Evolutionary conservation across 1,284 basidiomycete genomes (phyloP).

Genomic region (Mycena sp.): DNA sequence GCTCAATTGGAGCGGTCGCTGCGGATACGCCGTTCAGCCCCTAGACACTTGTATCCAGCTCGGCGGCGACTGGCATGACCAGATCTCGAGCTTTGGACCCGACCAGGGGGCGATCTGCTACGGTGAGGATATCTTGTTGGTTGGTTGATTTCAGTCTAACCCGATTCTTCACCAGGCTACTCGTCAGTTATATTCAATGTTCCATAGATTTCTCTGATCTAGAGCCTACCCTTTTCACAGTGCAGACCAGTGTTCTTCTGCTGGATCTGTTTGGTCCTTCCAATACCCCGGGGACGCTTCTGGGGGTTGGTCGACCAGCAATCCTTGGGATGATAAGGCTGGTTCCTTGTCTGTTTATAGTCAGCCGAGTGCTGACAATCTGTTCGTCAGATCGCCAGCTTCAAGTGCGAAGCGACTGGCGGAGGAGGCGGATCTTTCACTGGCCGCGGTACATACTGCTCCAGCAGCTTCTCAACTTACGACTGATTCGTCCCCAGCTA

Average conservation of each 20-base stretch:
- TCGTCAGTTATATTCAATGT: too few species aligned
- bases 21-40: background rate
- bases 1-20: background rate
- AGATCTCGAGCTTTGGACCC: background rate
- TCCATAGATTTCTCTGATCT: background rate
- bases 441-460: too few species aligned
- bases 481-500: background rate
- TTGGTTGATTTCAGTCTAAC: background rate
- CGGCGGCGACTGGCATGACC: background rate
- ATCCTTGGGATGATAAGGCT: background rate
- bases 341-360: background rate
- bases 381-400: background rate
- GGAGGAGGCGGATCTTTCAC: too few species aligned
- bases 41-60: background rate
- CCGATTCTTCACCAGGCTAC: too few species aligned
- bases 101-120: background rate
- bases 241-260: background rate
- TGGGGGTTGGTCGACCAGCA: background rate
- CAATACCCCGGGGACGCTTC: background rate
- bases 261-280: background rate
- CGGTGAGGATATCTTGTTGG: background rate
- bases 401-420: background rate
- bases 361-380: background rate
- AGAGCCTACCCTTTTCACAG: background rate
- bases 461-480: too few species aligned